Percentiles rank a stretch among this genome's conserved stretches.
phyloP scores from a whole-genome alignment of 2,329 filamentous ascomycete species.

The Cladosporium sp. region DNA sequence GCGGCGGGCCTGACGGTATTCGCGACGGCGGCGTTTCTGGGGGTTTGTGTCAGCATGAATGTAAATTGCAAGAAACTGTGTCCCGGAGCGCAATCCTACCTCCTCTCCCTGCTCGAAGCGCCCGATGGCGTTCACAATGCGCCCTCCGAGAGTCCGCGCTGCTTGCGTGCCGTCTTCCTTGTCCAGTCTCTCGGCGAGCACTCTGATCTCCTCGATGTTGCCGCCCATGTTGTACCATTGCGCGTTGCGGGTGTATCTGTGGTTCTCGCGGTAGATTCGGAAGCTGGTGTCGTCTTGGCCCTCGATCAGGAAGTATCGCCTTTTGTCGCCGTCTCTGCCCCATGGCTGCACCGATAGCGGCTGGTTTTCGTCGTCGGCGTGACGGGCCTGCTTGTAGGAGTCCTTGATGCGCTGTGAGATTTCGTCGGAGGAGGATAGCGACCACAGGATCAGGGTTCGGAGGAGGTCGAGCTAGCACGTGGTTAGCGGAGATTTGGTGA shows the following conservation, averaged over 20 bases:
- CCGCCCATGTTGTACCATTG: slow-evolving; percentile 94
- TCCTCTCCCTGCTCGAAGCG: slow-evolving; percentile 92
- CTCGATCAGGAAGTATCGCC: slow-evolving; percentile 89
- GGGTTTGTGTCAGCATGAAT: not conserved
- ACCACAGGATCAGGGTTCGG: slow-evolving; percentile 79
- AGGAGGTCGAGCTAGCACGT: slow-evolving; percentile 67
- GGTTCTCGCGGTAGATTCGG: slow-evolving; percentile 88
- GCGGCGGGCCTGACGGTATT: slow-evolving; percentile 81
- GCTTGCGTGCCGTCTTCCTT: slow-evolving; percentile 72
- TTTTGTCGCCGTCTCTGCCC: slow-evolving; percentile 83
- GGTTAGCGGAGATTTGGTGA: slow-evolving; percentile 1
- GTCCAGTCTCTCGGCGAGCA: slow-evolving; percentile 68
- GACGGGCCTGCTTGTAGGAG: slow-evolving; percentile 79
- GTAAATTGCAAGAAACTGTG: slow-evolving; percentile 12
- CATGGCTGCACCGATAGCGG: slow-evolving; percentile 84
- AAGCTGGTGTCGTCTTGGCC: slow-evolving; percentile 92
- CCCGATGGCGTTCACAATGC: slow-evolving; percentile 72
- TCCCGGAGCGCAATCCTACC: slow-evolving; percentile 29
- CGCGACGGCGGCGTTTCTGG: slow-evolving; percentile 84
- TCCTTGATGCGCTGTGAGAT: slow-evolving; percentile 77
- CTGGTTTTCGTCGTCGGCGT: slow-evolving; percentile 73
- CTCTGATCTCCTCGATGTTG: slow-evolving; percentile 76
- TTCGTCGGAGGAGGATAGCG: slow-evolving; percentile 77
- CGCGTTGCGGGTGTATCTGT: slow-evolving; percentile 61
- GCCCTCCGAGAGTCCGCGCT: slow-evolving; percentile 69